Evolutionary conservation across 306 rosid genomes (phyloP), one percentile per base, ranked within the genome.

Genomic region (Rubus idaeus): DNA sequence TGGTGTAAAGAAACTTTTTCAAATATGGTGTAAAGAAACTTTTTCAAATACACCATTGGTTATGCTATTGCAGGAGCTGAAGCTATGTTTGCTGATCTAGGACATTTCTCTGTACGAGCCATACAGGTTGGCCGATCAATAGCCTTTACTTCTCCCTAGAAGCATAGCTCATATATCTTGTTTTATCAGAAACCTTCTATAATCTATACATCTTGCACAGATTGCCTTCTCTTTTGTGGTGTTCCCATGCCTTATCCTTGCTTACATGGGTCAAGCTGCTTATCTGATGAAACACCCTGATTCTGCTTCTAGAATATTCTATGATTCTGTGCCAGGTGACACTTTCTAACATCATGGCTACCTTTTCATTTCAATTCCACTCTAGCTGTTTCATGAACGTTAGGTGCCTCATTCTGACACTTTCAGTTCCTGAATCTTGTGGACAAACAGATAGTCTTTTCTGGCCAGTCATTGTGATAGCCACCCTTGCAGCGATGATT

Each of bases 21-120:
- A 46, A 21, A 10, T 60, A 63, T 45, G 68, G 18, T 14, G 23
- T 73, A 45, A 2, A 56, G 8, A 56, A 37, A 16, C 26, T 8
- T 58, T 11, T 30, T 61, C 26, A 46, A 21, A 10, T 60, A 63
- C 44, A 57, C 61, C 41, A 58, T 46, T 45, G 47, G 69, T 50
- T 65, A 71, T 88, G 81, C 80, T n/a, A 20, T 50, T 78, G 64
- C 89, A 95, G 97, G 98, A 70, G 91, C 97, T 45, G 98, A 95
- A 87, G 98, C 96, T 58, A 95, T 95, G 98, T 95, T 95, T 88
- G 97, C 97, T 66, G 98, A 95, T 88, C 88, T 95, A 37, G 97
- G 99, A 70, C 97, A 92, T 87, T 95, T 95, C 81, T 82, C 93
- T 75, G 96, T 95, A 78, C 89, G 68, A 14, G 80, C 99, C 76